Conservation (phyloP, 176 grass and related monocot species). For the Ensete glaucum region DNA sequence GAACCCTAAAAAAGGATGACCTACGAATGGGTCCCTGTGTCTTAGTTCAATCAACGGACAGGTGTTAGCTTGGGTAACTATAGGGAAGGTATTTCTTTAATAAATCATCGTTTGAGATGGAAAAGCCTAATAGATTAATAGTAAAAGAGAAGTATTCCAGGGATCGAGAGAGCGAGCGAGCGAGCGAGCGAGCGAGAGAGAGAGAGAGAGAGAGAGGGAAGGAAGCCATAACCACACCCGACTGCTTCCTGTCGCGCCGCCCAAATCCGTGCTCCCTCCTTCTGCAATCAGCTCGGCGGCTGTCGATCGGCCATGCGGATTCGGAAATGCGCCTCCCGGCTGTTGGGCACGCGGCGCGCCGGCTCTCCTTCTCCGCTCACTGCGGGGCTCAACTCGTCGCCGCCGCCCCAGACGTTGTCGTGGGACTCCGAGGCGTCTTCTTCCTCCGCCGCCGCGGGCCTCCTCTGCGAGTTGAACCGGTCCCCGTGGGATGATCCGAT, state of each 20-base stretch:
- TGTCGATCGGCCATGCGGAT: conserved; percentile 10
- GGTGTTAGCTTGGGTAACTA: no score
- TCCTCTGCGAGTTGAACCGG: conserved; percentile 15
- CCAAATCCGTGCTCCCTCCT: not conserved
- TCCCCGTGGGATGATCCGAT: conserved; percentile 13
- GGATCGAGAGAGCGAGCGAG: no score
- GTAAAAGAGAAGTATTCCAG: no score
- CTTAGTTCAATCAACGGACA: no score
- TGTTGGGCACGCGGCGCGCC: not conserved
- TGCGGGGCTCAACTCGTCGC: not conserved
- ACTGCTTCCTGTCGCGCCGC: not conserved
- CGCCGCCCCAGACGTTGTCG: not conserved
- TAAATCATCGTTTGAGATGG: no score
- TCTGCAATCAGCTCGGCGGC: not conserved
- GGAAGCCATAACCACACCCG: no score
- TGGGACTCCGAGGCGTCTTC: not conserved
- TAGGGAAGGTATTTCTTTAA: no score
- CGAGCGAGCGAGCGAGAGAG: no score
- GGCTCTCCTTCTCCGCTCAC: not conserved
- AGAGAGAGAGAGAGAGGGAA: no score
- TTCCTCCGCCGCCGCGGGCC: not conserved
- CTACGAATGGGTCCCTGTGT: no score
- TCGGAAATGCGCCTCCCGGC: conserved; percentile 6
- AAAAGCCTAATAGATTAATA: no score
- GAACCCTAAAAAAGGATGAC: no score